A percentile compares a stretch with the other conserved stretches of the same genome.
phyloP scores from a whole-genome alignment of 257 asterid genomes.

The Voacanga thouarsii region DNA sequence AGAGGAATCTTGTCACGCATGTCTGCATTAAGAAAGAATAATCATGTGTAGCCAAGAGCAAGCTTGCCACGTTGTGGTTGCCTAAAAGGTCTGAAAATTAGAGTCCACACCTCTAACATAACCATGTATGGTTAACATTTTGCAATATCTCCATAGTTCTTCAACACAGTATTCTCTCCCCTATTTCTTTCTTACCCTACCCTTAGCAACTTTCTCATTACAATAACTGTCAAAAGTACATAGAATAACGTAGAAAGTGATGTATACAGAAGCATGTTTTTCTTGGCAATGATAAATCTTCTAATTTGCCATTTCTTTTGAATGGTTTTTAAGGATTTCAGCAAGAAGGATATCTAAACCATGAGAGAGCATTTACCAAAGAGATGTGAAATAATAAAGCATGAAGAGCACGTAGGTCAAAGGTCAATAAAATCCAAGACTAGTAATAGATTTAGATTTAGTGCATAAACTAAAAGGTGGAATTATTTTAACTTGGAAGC shows the following conservation, averaged over 20 bases:
- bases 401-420: not conserved
- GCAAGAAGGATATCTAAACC: not conserved
- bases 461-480: not conserved
- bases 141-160: not conserved
- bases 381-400: not conserved
- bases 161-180: not conserved
- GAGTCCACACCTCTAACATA: not conserved
- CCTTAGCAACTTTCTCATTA: not conserved
- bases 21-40: not conserved
- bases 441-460: not conserved
- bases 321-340: not conserved
- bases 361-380: not conserved
- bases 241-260: not conserved
- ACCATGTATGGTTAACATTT: not conserved
- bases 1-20: not conserved
- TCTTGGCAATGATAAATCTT: not conserved
- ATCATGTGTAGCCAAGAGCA: not conserved
- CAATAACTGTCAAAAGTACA: not conserved
- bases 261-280: not conserved
- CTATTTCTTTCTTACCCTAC: not conserved
- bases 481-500: constrained; percentile 1
- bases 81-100: not conserved
- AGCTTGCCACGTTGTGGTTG: not conserved
- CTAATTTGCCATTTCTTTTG: not conserved
- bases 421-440: not conserved